Evolutionary conservation across 2,329 filamentous ascomycete genomes (phyloP), one percentile per base, ranked within the genome.

Genomic region (Colletotrichum chlorophyti): DNA sequence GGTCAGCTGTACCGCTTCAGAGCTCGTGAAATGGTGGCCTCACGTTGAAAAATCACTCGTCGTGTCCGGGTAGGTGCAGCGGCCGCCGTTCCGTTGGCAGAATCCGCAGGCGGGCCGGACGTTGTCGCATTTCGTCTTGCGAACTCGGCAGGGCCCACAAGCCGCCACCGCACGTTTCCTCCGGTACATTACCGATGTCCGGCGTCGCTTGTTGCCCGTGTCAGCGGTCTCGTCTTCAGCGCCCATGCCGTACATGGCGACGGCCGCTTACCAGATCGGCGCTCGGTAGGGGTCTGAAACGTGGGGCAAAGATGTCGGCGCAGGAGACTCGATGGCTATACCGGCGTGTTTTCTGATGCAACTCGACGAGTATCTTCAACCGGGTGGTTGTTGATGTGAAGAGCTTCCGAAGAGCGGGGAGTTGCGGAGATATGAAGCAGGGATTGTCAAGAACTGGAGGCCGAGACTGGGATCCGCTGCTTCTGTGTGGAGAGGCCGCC

Each of bases 51-150:
- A 66, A 19, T 69, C 67, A 15, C 65, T 67, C 14, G 66, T 64
- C 0, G 62, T 53, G 21, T 60, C 63, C 12, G 69, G 66, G n/a
- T 73, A 74, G 5, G 67, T 70, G 60, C 72, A 75, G 9, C 66
- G 61, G 10, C 71, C 72, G 17, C 66, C 67, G 26, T 71, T 62
- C 12, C 68, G 68, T 14, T 65, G 64, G 55, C 72, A 75, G 37
- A 73, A 75, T 8, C 72, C 72, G 53, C 72, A 74, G 0, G 68
- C 67, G 3, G 72, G 73, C 35, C 70, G 69, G 7, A 66, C 65
- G 51, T 74, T 75, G 53, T 75, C 73, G 60, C 73, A 75, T 48
- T 74, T 75, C 19, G 71, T 74, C 59, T 73, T 72, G 9, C 72
- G 62, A 5, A 67, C 67, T 2, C 73, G 70, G 64, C 73, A 75